Base-by-base conservation (phyloP, 139 green algal species). In the Coelastrella sp. region DNA sequence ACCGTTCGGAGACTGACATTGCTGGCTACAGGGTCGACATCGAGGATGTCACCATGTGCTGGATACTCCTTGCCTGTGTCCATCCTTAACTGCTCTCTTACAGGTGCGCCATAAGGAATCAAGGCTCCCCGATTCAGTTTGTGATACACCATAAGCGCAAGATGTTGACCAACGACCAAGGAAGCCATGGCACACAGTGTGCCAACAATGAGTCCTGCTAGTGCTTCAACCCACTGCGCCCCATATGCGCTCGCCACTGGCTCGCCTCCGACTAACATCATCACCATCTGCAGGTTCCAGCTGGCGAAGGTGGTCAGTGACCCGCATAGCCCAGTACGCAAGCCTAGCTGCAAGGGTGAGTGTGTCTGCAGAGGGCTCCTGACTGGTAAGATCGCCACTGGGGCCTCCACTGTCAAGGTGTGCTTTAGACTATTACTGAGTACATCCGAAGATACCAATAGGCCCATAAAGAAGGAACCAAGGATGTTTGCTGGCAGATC, bases 231-330 rank as follows among this genome's bases (percentile, higher is more conserved):
- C 92, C 91, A 96, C 73, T 90, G 43, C 38, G 83, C 88, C 25
- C 45, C 19, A 9, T 27, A 40, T 48, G 37, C 2, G 0, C 19
- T 63, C 13, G 30, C 57, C 21, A 80, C 50, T 9, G 85, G 41
- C 4, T 13, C 25, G 50, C 71, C 35, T 9, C 84, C 73, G 0
- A 91, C 83, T 2, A 95, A 76, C 69, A 95, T 93, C 7, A 75
- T 17, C 4, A 86, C 74, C 40, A 93, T 63, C 64, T 94, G 88
- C n/a, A 92, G 19, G 17, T 92, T 79, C 95, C 95, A 98, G 76
- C 89, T 92, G 3, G 94, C 91, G 85, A 97, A 98, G 0, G 95
- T 98, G 3, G 95, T 98, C 6, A 97, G 80, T 3, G 89, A 96
- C 34, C 95, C 95, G 67, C 95, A 98, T 51, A 92, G 96, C 0